phyloP scores from a whole-genome alignment of 192 early-diverging fungal species.

The Coemansia sp. region DNA sequence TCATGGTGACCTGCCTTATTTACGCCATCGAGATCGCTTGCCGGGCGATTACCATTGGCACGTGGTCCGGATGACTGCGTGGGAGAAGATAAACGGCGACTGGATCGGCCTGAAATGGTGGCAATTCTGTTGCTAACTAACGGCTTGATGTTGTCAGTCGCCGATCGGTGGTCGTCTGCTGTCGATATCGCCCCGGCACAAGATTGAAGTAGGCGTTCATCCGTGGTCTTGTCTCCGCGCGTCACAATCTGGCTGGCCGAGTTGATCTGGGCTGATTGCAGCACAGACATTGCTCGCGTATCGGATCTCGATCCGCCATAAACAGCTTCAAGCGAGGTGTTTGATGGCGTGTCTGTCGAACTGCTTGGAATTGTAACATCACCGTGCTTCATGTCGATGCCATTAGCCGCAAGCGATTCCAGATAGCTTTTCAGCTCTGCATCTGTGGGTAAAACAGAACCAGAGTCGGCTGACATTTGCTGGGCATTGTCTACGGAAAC shows the following conservation, averaged over 20 bases:
- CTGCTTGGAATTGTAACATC: constrained; percentile 7
- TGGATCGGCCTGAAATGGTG: constrained; percentile 2
- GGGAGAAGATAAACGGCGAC: constrained; percentile 4
- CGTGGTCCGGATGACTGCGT: constrained; percentile 8
- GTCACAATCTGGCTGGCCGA: constrained; percentile 1
- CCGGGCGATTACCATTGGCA: neutral
- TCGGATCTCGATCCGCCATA: constrained; percentile 48
- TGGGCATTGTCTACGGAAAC: neutral
- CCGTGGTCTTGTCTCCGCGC: neutral
- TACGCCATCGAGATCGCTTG: constrained; percentile 8
- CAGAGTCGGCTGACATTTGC: neutral
- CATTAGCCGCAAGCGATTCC: neutral
- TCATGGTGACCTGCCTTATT: neutral
- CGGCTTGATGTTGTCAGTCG: neutral
- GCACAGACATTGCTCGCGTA: constrained; percentile 17
- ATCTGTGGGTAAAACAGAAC: neutral
- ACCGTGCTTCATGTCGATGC: constrained; percentile 1
- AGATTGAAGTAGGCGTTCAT: too few species aligned
- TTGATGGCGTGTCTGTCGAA: constrained; percentile 16
- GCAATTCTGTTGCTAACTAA: neutral
- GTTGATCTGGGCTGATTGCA: constrained; percentile 12
- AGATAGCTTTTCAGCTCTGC: neutral
- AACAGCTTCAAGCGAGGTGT: constrained; percentile 50
- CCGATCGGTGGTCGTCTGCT: neutral
- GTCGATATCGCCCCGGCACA: too few species aligned